Conservation (phyloP, 805 yeast genomes). For the Jamesozyma lodderae region DNA sequence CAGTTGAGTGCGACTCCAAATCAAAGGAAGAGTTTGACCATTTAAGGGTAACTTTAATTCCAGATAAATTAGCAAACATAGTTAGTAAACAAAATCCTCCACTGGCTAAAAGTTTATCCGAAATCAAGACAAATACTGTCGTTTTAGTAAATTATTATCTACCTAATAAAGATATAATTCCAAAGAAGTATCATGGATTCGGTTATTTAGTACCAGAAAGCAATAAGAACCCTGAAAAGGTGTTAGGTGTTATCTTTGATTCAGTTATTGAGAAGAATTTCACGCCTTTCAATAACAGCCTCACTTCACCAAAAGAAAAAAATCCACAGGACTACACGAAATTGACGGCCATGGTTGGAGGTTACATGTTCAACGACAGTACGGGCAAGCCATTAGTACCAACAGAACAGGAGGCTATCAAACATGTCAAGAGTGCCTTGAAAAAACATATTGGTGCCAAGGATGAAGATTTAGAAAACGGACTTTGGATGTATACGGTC, state of each 20-base stretch:
- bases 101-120: conserved; percentile 17
- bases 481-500: conserved; percentile 32
- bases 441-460: conserved; percentile 33
- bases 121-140: conserved; percentile 36
- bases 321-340: conserved; percentile 41
- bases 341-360: conserved; percentile 87
- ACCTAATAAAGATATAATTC: conserved; percentile 36
- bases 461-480: conserved; percentile 22
- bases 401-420: conserved; percentile 12
- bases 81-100: conserved; percentile 14
- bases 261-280: conserved; percentile 66
- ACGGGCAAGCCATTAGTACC: conserved; percentile 11
- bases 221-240: conserved; percentile 39
- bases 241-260: conserved; percentile 86
- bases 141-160: conserved; percentile 63
- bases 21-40: conserved; percentile 36
- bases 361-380: conserved; percentile 44
- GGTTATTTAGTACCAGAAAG: conserved; percentile 75
- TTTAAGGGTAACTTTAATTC: conserved; percentile 50
- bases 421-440: conserved; percentile 33
- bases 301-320: conserved; percentile 11
- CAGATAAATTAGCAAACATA: conserved; percentile 33
- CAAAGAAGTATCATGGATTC: conserved; percentile 50
- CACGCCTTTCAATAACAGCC: conserved; percentile 14
- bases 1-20: neutral